These are phyloP conservation scores for Hyaloscypha bicolor DNA, from an alignment of 495 filamentous ascomycete species.

Conservation along the genomic window DNA sequence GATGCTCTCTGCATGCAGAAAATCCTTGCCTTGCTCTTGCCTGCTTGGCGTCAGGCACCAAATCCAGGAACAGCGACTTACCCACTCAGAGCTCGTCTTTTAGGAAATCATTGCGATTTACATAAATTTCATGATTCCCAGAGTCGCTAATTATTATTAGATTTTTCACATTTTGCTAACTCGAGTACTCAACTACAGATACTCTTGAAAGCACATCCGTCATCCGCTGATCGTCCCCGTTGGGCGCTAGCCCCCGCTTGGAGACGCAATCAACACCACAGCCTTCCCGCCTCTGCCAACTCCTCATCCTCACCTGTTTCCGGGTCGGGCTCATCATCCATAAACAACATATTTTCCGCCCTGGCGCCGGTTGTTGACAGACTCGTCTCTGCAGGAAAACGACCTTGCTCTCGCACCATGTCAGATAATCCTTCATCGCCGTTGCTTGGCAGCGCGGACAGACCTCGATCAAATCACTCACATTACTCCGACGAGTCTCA, in stretches of 20 bases:
- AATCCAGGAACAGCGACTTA: not conserved
- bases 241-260: not conserved
- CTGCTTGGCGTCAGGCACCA: not conserved
- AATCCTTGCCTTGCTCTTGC: not conserved
- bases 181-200: not conserved
- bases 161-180: not conserved
- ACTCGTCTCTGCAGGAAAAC: not conserved
- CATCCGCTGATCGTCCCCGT: not conserved
- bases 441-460: constrained; percentile 37
- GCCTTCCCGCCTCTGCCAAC: not conserved
- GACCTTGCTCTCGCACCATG: constrained; percentile 37
- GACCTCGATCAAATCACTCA: constrained; percentile 39
- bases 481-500: constrained; percentile 34
- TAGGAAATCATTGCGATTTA: no score
- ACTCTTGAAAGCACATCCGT: not conserved
- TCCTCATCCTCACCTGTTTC: not conserved
- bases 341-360: not conserved
- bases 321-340: not conserved
- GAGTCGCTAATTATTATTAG: not conserved
- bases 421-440: constrained; percentile 46
- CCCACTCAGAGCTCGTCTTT: no score
- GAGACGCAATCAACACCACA: constrained; percentile 5
- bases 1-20: constrained; percentile 3
- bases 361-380: constrained; percentile 15
- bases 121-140: not conserved